Percentiles rank a stretch among this genome's conserved stretches.
These are phyloP conservation scores for Moricandia arvensis DNA, from an alignment of 345 rosid species.

Conservation along the genomic window DNA sequence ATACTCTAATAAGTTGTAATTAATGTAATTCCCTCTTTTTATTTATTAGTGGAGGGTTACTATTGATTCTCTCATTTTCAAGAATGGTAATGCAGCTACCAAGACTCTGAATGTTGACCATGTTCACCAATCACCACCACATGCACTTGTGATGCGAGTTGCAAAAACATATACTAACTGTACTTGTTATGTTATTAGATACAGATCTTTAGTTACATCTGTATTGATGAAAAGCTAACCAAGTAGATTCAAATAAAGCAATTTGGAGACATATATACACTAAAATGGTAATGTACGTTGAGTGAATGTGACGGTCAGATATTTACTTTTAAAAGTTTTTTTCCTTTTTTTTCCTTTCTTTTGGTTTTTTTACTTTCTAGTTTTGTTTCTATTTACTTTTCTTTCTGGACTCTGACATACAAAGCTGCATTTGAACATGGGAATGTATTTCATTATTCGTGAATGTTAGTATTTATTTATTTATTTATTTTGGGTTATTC, in stretches of 20 bases:
- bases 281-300: conserved; percentile 25
- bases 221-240: background rate
- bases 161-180: background rate
- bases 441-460: conserved; percentile 12
- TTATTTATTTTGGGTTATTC: background rate
- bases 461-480: background rate
- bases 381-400: conserved; percentile 25
- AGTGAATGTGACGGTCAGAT: conserved; percentile 19
- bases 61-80: conserved; percentile 21
- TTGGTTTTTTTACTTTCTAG: conserved; percentile 4
- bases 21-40: background rate
- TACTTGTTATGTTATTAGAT: background rate
- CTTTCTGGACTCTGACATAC: conserved; percentile 20
- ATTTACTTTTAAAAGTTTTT: background rate
- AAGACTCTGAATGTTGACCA: conserved; percentile 24
- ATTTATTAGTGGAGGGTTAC: background rate
- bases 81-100: conserved; percentile 25
- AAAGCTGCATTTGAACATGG: conserved; percentile 33
- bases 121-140: conserved; percentile 23
- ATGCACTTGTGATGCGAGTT: conserved; percentile 19
- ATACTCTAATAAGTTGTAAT: background rate
- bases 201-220: background rate
- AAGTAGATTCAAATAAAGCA: conserved; percentile 1
- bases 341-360: background rate
- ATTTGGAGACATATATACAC: background rate